Conservation (phyloP, 1,284 basidiomycete species). For the Austropuccinia psidii region DNA sequence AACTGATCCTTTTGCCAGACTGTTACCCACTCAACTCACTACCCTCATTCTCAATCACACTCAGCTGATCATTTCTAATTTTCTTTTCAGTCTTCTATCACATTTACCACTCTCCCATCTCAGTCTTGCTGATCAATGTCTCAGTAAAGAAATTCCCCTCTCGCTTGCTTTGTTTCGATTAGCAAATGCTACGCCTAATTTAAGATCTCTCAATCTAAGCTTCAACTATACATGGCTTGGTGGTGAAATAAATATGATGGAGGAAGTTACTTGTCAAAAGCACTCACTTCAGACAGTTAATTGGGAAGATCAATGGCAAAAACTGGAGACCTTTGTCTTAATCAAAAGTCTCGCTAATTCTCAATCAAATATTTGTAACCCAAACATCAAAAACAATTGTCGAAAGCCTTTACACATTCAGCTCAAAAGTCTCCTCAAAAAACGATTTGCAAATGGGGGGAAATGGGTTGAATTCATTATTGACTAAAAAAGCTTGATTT, state of each 20-base stretch:
- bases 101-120: background rate
- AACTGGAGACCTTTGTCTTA: background rate
- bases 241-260: background rate
- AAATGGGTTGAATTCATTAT: slow-evolving; percentile 1
- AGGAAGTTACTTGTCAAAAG: background rate
- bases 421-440: background rate
- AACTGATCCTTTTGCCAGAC: too few relatives aligned
- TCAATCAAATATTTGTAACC: background rate
- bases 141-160: background rate
- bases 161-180: background rate
- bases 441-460: background rate
- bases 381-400: background rate
- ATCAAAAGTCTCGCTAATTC: background rate
- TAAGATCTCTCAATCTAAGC: background rate
- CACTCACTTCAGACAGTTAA: background rate
- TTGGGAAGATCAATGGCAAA: background rate
- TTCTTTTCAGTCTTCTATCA: background rate
- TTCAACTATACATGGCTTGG: background rate
- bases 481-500: too few relatives aligned
- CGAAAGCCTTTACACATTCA: background rate
- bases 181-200: background rate
- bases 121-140: background rate
- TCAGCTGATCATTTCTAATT: background rate
- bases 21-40: background rate
- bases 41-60: background rate